Conservation (phyloP, 75 land plant species). For the Pinus tabuliformis region DNA sequence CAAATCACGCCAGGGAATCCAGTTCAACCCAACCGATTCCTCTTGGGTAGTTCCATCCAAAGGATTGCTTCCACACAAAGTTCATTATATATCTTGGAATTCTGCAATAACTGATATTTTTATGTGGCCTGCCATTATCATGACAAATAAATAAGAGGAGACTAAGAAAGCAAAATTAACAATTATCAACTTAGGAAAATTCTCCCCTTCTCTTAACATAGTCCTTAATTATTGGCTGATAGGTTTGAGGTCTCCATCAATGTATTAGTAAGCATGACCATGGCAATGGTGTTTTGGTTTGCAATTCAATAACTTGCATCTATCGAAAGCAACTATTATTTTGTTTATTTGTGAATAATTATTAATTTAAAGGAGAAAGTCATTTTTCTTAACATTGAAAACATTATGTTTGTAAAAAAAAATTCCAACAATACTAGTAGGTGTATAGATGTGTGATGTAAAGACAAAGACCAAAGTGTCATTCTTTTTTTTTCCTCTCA, state of each 20-base stretch:
- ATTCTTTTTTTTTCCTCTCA: too few relatives aligned
- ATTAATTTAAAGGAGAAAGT: slow-evolving; percentile 35
- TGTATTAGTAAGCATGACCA: slow-evolving; percentile 39
- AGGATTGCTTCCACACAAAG: too few relatives aligned
- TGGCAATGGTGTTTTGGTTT: slow-evolving; percentile 38
- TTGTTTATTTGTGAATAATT: slow-evolving; percentile 8
- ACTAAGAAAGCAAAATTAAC: too few relatives aligned
- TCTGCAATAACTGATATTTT: too few relatives aligned
- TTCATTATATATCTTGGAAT: too few relatives aligned
- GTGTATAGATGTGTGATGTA: slow-evolving; percentile 58
- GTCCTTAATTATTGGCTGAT: slow-evolving; percentile 17
- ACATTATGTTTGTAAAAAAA: slow-evolving; percentile 49
- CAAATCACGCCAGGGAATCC: too few relatives aligned
- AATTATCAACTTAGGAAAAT: too few relatives aligned
- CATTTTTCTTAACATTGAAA: slow-evolving; percentile 38
- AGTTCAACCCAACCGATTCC: too few relatives aligned
- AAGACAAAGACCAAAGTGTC: slow-evolving; percentile 28
- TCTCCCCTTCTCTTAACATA: slow-evolving; percentile 4
- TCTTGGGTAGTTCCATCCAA: too few relatives aligned
- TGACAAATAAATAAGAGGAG: too few relatives aligned
- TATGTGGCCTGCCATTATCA: too few relatives aligned
- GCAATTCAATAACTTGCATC: slow-evolving; percentile 19
- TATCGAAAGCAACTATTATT: slow-evolving; percentile 40
- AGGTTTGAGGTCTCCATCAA: slow-evolving; percentile 40
- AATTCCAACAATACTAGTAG: slow-evolving; percentile 53